Evolutionary conservation across 2,329 filamentous ascomycete genomes (phyloP).

Genomic region (Fusarium sp.): DNA sequence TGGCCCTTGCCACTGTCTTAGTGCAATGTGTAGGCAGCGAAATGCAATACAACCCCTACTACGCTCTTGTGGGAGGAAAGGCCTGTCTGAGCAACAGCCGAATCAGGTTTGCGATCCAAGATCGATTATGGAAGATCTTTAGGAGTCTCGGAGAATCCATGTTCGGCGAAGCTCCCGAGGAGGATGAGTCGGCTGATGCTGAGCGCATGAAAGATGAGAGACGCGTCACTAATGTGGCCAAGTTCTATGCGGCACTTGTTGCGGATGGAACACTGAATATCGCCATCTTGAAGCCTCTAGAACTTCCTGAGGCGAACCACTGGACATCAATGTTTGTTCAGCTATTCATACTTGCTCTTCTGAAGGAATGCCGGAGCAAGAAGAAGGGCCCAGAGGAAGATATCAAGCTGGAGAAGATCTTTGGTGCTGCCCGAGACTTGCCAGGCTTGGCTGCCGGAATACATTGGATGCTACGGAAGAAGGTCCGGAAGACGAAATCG

Average conservation of each 20-base stretch:
- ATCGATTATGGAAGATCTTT: conserved; percentile 87
- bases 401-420: conserved; percentile 70
- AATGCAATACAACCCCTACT: conserved; percentile 89
- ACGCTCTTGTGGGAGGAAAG: conserved; percentile 82
- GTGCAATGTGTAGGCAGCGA: conserved; percentile 89
- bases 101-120: conserved; percentile 86
- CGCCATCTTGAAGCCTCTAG: conserved; percentile 72
- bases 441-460: conserved; percentile 77
- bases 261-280: conserved; percentile 57
- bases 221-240: conserved; percentile 63
- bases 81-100: conserved; percentile 76
- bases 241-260: conserved; percentile 63
- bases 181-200: conserved; percentile 62
- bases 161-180: conserved; percentile 71
- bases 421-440: conserved; percentile 70
- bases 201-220: conserved; percentile 59
- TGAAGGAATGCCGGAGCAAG: conserved; percentile 68
- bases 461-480: conserved; percentile 82
- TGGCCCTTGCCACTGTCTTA: conserved; percentile 87
- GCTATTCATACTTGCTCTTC: conserved; percentile 78
- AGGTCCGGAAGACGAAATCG: conserved; percentile 72
- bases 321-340: conserved; percentile 84
- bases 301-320: conserved; percentile 79
- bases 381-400: conserved; percentile 61
- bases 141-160: conserved; percentile 84